Conservation (phyloP, 495 filamentous ascomycete genomes). For the Lasiosphaeriaceae sp. region DNA sequence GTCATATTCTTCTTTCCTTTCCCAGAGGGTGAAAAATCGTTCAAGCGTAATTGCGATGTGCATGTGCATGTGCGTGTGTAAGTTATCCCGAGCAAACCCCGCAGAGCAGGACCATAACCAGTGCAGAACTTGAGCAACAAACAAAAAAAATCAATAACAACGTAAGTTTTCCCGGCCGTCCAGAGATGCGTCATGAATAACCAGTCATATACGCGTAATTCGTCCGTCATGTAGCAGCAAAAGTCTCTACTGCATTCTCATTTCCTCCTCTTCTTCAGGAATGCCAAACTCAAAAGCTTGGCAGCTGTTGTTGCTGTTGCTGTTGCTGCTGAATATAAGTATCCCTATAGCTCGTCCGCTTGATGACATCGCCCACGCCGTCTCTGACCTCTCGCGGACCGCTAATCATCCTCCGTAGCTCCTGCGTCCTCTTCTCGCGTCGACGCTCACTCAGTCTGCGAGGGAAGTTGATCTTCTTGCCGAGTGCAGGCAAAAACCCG, state of each 20-base stretch:
- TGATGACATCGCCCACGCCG: constrained; percentile 50
- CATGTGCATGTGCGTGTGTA: too few species aligned
- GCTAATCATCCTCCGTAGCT: constrained; percentile 64
- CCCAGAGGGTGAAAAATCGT: too few species aligned
- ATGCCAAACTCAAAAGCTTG: neutral
- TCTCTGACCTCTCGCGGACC: constrained; percentile 46
- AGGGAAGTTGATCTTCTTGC: constrained; percentile 43
- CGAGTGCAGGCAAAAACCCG: constrained; percentile 29
- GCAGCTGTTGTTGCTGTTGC: constrained; percentile 3
- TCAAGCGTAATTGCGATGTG: too few species aligned
- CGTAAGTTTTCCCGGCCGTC: neutral
- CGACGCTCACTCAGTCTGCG: constrained; percentile 57
- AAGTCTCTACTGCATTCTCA: neutral
- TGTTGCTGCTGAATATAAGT: constrained; percentile 5
- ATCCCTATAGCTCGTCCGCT: constrained; percentile 29
- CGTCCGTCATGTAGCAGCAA: neutral
- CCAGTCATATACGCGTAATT: neutral
- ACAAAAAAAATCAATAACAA: neutral
- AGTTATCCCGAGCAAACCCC: too few species aligned
- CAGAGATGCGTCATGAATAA: neutral
- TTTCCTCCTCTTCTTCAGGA: neutral
- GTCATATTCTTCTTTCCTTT: too few species aligned
- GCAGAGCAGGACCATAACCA: neutral
- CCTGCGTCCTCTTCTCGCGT: constrained; percentile 61
- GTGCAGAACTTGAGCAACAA: constrained; percentile 18